Evolutionary conservation across 176 grass and related monocot genomes (phyloP).

Genomic region (Avena insularis): DNA sequence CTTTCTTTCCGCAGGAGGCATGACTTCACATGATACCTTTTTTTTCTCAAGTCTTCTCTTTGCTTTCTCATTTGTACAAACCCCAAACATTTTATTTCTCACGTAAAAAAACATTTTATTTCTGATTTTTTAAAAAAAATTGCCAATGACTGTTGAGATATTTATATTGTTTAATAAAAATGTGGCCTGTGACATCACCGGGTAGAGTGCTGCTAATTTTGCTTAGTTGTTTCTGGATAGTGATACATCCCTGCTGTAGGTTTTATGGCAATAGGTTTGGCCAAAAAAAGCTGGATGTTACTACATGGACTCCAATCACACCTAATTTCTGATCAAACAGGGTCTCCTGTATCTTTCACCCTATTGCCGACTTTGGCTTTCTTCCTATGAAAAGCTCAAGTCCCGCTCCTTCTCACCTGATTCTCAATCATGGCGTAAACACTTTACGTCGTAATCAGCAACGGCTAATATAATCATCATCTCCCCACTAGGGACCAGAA

Average conservation of each 20-base stretch:
- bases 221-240: not conserved
- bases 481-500: slow-evolving; percentile 24
- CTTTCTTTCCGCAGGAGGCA: not conserved
- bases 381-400: not conserved
- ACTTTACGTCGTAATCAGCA: slow-evolving; percentile 30
- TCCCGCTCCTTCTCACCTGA: slow-evolving; percentile 4
- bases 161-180: not conserved
- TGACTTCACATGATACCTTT: slow-evolving; percentile 33
- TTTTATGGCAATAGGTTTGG: not conserved
- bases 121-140: not conserved
- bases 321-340: not conserved
- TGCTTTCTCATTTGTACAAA: not conserved
- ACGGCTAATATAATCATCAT: slow-evolving; percentile 34
- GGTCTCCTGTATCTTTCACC: slow-evolving; percentile 10
- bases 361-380: slow-evolving; percentile 21
- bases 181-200: not conserved
- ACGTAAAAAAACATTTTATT: not conserved
- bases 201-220: not conserved
- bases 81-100: not conserved
- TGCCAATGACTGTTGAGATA: not conserved
- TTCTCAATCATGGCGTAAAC: slow-evolving; percentile 16
- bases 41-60: not conserved
- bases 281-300: not conserved
- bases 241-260: not conserved
- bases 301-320: slow-evolving; percentile 32